Evolutionary conservation across 2,329 filamentous ascomycete genomes (phyloP), one percentile per base, ranked within the genome.

Genomic region (Ascochyta clinopodiicola): DNA sequence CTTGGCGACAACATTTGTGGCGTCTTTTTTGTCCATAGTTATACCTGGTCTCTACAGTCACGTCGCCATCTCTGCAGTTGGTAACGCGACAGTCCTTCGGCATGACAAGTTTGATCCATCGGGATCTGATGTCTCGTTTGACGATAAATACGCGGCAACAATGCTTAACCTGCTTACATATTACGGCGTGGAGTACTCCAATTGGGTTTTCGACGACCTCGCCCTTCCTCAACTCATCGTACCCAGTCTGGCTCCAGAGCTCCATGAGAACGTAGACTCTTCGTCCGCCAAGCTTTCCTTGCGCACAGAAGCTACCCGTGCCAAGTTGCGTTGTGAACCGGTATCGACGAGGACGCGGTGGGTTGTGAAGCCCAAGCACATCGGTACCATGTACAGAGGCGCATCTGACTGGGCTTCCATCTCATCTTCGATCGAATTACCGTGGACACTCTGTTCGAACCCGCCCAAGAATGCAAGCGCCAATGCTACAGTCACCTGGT

Each of bases 1-100:
- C 9, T 15, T 39, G 9, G 21, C 24, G 5, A 39, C 36, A 7
- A 48, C 45, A 22, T 48, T 48, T 21, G 32, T 48, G 8, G 45
- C 34, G 2, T 48, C 45, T 3, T 48, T 48, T 15, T 22, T 48
- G 24, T 35, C 45, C 19, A 48, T 48, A 12, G 35, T 48, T 6
- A 39, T 48, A n/a, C 45, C 45, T 4, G 45, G 34, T 35, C 19
- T 48, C 10, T 48, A 48, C 25, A 48, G 21, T 19, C 45, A 48
- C 6, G 6, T 19, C 34, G 21, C 12, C 3, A 21, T 48, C 5
- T 21, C 35, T 4, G 6, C 24, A 6, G 31, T 15, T 9, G 31
- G 22, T 3, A 19, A 22, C n/a, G 24, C 19, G 13, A 48, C 45
- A 12, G 13, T 48, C 2, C 15, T 31, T 17, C 21, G 19, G 9